phyloP scores from a whole-genome alignment of 148 eudicot species.

The Chenopodium formosanum region DNA sequence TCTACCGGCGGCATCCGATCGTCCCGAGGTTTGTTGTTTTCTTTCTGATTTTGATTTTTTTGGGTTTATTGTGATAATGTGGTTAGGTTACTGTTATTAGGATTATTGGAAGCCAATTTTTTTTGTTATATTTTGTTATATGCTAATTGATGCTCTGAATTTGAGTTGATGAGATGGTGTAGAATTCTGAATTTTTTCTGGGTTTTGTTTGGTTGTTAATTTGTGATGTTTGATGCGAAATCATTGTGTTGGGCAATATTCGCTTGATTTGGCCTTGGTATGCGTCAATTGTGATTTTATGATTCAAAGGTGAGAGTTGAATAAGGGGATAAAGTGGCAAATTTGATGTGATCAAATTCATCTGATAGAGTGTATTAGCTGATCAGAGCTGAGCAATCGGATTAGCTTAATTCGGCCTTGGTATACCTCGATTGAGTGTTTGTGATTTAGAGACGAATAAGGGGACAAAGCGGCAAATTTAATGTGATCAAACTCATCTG shows the following conservation, averaged over 20 bases:
- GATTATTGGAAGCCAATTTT: background rate
- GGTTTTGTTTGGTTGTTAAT: background rate
- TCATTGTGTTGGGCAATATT: background rate
- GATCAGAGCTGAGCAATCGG: background rate
- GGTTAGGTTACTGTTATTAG: constrained; percentile 3
- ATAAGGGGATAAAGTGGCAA: background rate
- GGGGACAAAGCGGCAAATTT: background rate
- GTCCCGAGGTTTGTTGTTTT: constrained; percentile 65
- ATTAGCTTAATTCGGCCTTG: background rate
- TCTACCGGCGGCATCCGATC: constrained; percentile 76
- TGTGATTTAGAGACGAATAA: background rate
- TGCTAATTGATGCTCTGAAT: background rate
- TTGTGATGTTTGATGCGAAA: too few relatives aligned
- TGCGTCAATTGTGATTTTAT: background rate
- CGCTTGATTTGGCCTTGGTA: background rate
- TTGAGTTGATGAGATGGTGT: background rate
- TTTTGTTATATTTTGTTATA: background rate
- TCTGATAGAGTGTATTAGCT: background rate
- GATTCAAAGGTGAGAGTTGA: background rate
- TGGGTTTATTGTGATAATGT: background rate
- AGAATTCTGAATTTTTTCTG: background rate
- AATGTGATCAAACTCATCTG: background rate
- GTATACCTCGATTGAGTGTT: background rate
- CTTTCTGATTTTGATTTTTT: background rate
- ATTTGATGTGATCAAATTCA: background rate